Conservation (phyloP, 768 basidiomycete species). For the Tricholoma flavovirens region DNA sequence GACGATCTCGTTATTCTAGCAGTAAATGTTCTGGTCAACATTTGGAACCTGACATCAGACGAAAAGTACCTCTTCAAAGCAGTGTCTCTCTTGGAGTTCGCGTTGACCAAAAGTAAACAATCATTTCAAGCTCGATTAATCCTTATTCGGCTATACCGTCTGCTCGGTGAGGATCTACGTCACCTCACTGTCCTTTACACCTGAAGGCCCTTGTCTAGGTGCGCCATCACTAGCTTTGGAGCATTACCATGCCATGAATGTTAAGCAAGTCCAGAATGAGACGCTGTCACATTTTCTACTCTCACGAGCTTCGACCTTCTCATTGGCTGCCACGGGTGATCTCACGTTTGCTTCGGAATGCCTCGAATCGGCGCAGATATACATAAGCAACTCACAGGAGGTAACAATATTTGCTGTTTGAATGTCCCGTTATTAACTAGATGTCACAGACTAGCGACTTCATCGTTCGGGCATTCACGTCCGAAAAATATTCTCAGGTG, state of each 20-base stretch:
- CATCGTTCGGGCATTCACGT: conserved; percentile 68
- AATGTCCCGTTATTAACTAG: background rate
- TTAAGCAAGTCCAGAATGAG: conserved; percentile 86
- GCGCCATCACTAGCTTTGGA: conserved; percentile 68
- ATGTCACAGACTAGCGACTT: conserved; percentile 65
- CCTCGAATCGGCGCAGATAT: conserved; percentile 75
- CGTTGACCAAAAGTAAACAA: conserved; percentile 63
- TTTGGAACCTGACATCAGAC: conserved; percentile 54
- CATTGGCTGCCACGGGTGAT: conserved; percentile 69
- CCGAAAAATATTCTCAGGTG: conserved; percentile 83
- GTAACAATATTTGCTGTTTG: conserved; percentile 27
- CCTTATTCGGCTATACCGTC: conserved; percentile 75
- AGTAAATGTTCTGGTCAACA: conserved; percentile 57
- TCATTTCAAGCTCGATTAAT: conserved; percentile 75
- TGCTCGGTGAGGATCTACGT: conserved; percentile 51
- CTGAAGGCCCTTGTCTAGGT: conserved; percentile 36
- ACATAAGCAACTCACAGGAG: conserved; percentile 74
- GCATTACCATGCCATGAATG: conserved; percentile 71
- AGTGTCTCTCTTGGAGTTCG: conserved; percentile 64
- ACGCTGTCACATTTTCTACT: conserved; percentile 83
- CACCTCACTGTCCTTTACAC: background rate
- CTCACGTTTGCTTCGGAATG: conserved; percentile 72
- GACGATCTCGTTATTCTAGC: conserved; percentile 82
- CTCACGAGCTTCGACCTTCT: conserved; percentile 74
- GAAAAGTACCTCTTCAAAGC: conserved; percentile 61